Base-by-base conservation (phyloP, 1,139 yeast genomes). In the Pichia sp. region DNA sequence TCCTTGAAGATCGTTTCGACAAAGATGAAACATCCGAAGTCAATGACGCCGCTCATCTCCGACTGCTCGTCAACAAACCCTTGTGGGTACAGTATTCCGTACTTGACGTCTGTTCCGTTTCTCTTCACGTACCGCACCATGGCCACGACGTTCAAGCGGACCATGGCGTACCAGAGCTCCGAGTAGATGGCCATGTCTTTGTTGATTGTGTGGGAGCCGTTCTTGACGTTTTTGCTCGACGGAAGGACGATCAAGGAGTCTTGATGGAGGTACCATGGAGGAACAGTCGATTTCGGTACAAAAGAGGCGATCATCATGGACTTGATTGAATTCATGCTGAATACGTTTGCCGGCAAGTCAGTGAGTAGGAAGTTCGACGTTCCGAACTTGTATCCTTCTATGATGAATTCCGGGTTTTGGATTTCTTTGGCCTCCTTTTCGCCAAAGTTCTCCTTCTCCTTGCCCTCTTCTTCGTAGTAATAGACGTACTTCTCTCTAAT, bases 1-100 rank as follows among this genome's bases (percentile, higher is more conserved):
- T 90, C 96, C 38, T 79, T 78, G 68, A 81, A 88, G 1, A 97
- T 96, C n/a, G 91, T 67, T 46, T 84, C 73, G 6, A 72, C 68
- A 60, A 76, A 64, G 2, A 71, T 64, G 55, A 79, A 72, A 0
- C 73, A 67, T 53, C 71, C 71, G 2, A 20, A 66, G 55, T 49
- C 49, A 8, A 50, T 49, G 51, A 16, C 31, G 1, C 52, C 53
- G 2, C 46, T 16, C 51, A 29, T 2, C 34, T 58, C 56, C 3
- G 52, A 12, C 6, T 46, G 14, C 7, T 57, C 58, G 20, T 52
- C 55, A 1, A 53, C 52, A 43, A 33, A 53, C 8, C 53, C 58
- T 12, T 54, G 50, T 8, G 93, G 96, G 42, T 77, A 71, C 58
- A 85, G 67, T 1, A 78, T 80, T 50, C 85, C 83, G 69, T 87